phyloP scores from a whole-genome alignment of 2,329 filamentous ascomycete species.

The Hypoxylon sp. region DNA sequence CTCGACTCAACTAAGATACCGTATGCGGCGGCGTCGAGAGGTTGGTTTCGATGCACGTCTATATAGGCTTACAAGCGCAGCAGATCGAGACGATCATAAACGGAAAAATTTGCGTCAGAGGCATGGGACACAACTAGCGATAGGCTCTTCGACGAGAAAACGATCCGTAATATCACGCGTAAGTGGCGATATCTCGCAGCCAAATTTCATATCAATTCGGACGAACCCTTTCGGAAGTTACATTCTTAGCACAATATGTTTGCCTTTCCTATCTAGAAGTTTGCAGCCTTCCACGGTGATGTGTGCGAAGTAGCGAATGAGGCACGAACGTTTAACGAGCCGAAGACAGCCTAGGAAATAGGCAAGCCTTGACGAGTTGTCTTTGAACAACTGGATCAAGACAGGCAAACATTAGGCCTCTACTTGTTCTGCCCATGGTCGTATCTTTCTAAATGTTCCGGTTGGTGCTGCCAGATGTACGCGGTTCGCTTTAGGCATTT shows the following conservation, averaged over 20 bases:
- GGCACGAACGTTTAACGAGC: conserved; percentile 8
- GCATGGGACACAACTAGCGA: conserved; percentile 3
- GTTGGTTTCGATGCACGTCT: conserved; percentile 24
- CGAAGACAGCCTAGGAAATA: not conserved
- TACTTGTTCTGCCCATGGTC: not conserved
- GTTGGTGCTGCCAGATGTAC: not conserved
- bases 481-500: not conserved
- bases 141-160: conserved; percentile 25
- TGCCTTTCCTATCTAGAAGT: conserved; percentile 20
- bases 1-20: conserved; percentile 24
- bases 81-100: conserved; percentile 26
- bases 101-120: conserved; percentile 5
- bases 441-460: not conserved
- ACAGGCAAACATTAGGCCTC: not conserved
- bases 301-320: conserved; percentile 21
- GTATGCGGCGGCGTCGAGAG: conserved; percentile 17
- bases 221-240: conserved; percentile 21
- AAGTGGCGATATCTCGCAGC: conserved; percentile 26
- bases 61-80: conserved; percentile 21
- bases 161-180: conserved; percentile 26
- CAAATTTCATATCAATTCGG: conserved; percentile 26
- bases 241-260: conserved; percentile 21
- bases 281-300: conserved; percentile 13
- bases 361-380: not conserved
- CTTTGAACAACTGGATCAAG: not conserved